These are phyloP conservation scores for Voacanga thouarsii DNA, from an alignment of 257 asterid species.

Conservation along the genomic window DNA sequence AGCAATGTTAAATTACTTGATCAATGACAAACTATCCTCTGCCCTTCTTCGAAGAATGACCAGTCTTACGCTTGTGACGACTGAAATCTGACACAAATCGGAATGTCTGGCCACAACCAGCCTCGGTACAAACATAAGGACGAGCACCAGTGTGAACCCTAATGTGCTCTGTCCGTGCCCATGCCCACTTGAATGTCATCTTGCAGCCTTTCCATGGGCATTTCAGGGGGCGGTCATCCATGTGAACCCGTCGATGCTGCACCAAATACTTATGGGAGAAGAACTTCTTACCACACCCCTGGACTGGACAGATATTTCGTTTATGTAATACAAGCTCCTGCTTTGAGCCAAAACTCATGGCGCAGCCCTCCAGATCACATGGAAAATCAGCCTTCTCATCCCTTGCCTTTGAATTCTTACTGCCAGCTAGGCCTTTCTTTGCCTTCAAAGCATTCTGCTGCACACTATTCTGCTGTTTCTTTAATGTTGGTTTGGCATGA, in stretches of 20 bases:
- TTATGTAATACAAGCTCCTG: conserved; percentile 78
- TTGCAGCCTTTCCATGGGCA: conserved; percentile 99
- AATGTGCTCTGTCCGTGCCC: conserved; percentile 98
- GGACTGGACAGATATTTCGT: conserved; percentile 73
- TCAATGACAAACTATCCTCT: conserved; percentile 27
- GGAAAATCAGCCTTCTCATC: conserved; percentile 59
- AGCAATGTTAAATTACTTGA: conserved; percentile 11
- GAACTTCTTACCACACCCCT: conserved; percentile 94
- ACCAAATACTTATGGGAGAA: conserved; percentile 92
- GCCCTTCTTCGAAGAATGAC: conserved; percentile 71
- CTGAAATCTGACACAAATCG: conserved; percentile 98
- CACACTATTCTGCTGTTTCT: conserved; percentile 41
- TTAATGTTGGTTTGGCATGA: conserved; percentile 35
- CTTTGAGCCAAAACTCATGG: conserved; percentile 72
- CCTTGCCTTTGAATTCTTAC: conserved; percentile 33
- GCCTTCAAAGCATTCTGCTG: conserved; percentile 32
- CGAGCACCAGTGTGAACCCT: conserved; percentile 98
- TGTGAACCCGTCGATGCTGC: conserved; percentile 95
- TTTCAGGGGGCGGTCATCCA: conserved; percentile 95
- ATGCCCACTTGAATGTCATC: conserved; percentile 99
- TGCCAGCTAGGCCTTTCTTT: conserved; percentile 37
- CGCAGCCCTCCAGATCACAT: conserved; percentile 89
- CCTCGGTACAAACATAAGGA: conserved; percentile 75
- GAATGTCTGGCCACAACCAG: conserved; percentile 93
- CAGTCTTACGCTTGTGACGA: conserved; percentile 98